A percentile compares a stretch with the other conserved stretches of the same genome.
These are phyloP conservation scores for Linaria vulgaris DNA, from an alignment of 257 asterid species.

Conservation along the genomic window DNA sequence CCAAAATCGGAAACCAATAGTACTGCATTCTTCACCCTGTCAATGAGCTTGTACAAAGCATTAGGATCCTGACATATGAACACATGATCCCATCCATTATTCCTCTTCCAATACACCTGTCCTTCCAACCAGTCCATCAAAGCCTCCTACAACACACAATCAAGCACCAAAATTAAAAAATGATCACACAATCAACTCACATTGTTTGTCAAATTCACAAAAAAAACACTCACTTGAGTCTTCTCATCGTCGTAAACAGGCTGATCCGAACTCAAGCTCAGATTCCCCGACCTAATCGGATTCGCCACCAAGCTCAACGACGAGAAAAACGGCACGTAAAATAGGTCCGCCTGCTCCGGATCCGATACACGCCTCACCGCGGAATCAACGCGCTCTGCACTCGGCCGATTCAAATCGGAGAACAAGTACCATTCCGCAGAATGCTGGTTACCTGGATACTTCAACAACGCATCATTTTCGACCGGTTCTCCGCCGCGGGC, in stretches of 20 bases:
- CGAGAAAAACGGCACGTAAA: constrained; percentile 89
- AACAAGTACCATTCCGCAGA: constrained; percentile 94
- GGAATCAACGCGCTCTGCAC: constrained; percentile 43
- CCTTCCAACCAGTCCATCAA: constrained; percentile 88
- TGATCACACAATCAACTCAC: constrained; percentile 5
- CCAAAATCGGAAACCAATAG: constrained; percentile 97
- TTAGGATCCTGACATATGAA: constrained; percentile 98
- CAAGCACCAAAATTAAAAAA: constrained; percentile 22
- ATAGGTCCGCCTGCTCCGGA: constrained; percentile 86
- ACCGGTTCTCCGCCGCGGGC: constrained; percentile 60
- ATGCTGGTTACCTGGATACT: constrained; percentile 97
- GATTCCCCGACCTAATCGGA: constrained; percentile 53
- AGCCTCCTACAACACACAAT: constrained; percentile 85
- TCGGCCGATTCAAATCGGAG: constrained; percentile 56
- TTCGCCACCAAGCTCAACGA: constrained; percentile 87
- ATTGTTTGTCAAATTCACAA: background rate
- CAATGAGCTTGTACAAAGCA: constrained; percentile 83
- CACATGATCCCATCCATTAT: constrained; percentile 96
- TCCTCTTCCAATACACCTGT: constrained; percentile 83
- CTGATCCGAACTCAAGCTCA: constrained; percentile 27
- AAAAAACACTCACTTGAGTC: constrained; percentile 56
- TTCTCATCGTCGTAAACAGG: constrained; percentile 70
- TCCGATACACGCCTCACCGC: constrained; percentile 54
- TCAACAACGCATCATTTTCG: constrained; percentile 49
- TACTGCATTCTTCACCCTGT: constrained; percentile 83